Percentiles rank a stretch among this genome's conserved stretches.
These are phyloP conservation scores for Irpex sp. DNA, from an alignment of 1,284 basidiomycete species.

Conservation along the genomic window DNA sequence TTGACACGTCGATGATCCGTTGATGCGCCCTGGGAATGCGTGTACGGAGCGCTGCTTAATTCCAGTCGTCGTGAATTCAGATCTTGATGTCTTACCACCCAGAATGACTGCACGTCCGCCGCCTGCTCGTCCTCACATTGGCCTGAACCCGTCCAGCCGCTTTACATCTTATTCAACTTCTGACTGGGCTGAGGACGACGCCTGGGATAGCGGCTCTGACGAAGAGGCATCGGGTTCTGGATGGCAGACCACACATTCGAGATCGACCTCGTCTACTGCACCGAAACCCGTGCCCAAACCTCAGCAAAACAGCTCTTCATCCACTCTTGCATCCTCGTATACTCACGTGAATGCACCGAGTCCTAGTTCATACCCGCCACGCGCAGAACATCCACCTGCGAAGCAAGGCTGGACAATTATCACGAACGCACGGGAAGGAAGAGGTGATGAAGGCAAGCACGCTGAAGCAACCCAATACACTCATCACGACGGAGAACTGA, in stretches of 20 bases:
- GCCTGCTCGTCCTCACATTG: slow-evolving; percentile 73
- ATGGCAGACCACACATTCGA: slow-evolving; percentile 20
- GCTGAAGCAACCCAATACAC: slow-evolving; percentile 28
- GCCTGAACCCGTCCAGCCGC: slow-evolving; percentile 52
- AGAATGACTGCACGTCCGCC: slow-evolving; percentile 65
- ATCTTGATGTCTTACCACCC: background rate
- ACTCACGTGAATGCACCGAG: slow-evolving; percentile 76
- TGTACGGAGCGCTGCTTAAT: background rate
- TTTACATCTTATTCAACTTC: slow-evolving; percentile 37
- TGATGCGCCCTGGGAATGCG: background rate
- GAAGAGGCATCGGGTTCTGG: slow-evolving; percentile 59
- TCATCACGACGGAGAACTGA: slow-evolving; percentile 70
- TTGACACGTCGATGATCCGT: background rate
- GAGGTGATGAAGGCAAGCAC: slow-evolving; percentile 21
- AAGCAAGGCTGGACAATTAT: slow-evolving; percentile 78
- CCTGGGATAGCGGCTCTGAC: slow-evolving; percentile 87
- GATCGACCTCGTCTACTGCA: slow-evolving; percentile 34
- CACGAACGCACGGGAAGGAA: slow-evolving; percentile 35
- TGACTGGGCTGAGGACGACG: slow-evolving; percentile 83
- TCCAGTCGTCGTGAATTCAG: background rate
- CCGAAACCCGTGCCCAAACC: slow-evolving; percentile 56
- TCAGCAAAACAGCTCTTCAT: slow-evolving; percentile 49
- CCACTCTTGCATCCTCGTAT: slow-evolving; percentile 75
- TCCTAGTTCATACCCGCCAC: slow-evolving; percentile 71
- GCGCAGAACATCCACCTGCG: slow-evolving; percentile 35